Evolutionary conservation across 2,329 filamentous ascomycete species (phyloP), one percentile per base, ranked within the genome.

Genomic region (Hirsutella thompsonii): DNA sequence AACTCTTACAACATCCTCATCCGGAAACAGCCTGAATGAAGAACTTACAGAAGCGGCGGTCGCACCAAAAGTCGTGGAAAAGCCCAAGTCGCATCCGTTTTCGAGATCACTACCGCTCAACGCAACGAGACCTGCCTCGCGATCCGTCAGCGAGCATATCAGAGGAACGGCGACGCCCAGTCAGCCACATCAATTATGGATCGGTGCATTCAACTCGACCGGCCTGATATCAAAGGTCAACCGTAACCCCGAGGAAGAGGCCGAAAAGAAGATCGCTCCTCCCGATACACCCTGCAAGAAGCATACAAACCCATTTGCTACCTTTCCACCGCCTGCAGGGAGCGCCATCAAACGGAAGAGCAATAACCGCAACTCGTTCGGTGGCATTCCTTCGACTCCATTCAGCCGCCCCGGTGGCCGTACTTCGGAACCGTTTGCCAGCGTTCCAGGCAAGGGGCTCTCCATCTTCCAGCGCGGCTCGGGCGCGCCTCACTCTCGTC

Each of bases 201-300:
- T 84, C 26, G 79, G 83, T 33, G 88, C 88, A 6, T 95, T 95
- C 62, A 88, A 87, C 69, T 96, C 92, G 1, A 96, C 92, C 1
- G 89, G 90, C 1, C 68, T 98, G 21, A 82, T 98, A 41, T 95
- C 92, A 10, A 98, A 98, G 65, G 85, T 93, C 60, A 93, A 92
- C 54, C 81, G 85, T 43, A 81, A 85, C 57, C 75, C 81, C 0
- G 86, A 95, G 49, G 74, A 86, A 39, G 74, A 68, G 59, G 53
- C 48, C 62, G 67, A 54, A 62, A 65, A 71, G 60, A 79, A 81
- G 55, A 66, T 76, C 53, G 72, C 75, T 23, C 89, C 94, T 70
- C 90, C 92, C 1, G 92, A 96, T 56, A 98, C 92, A 1, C 92
- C 92, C 1, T 96, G 92, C 63, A 98, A 96, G 67, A 88, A 92